phyloP scores from a whole-genome alignment of 2,329 filamentous ascomycete genomes.

The Neobulgaria alba region DNA sequence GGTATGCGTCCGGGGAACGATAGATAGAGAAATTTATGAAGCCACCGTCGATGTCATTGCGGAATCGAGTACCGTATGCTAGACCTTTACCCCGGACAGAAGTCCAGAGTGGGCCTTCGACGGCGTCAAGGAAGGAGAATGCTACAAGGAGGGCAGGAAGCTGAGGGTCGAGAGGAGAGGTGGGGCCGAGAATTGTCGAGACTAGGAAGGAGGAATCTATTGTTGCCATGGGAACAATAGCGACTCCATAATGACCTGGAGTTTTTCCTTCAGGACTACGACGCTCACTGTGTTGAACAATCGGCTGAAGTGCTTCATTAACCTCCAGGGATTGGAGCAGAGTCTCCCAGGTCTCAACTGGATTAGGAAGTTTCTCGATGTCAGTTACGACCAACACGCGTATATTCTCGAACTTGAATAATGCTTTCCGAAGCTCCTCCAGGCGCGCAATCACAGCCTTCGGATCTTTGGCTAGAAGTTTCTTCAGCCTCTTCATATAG shows the following conservation, averaged over 20 bases:
- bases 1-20: constrained; percentile 80
- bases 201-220: constrained; percentile 88
- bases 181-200: constrained; percentile 64
- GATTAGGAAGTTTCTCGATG: constrained; percentile 62
- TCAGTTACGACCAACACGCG: constrained; percentile 79
- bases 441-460: constrained; percentile 69
- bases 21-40: constrained; percentile 80
- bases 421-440: constrained; percentile 61
- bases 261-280: constrained; percentile 66
- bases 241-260: constrained; percentile 64
- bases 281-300: constrained; percentile 61
- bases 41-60: constrained; percentile 68
- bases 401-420: constrained; percentile 81
- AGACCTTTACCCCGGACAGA: constrained; percentile 88
- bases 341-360: constrained; percentile 70
- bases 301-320: constrained; percentile 52
- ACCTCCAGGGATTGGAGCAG: constrained; percentile 36
- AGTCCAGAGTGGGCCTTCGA: constrained; percentile 91
- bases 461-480: constrained; percentile 69
- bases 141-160: constrained; percentile 83
- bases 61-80: constrained; percentile 80
- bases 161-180: constrained; percentile 65
- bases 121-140: constrained; percentile 81
- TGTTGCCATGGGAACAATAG: constrained; percentile 82
- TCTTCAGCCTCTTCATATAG: constrained; percentile 79